Conservation (phyloP, 2,329 filamentous ascomycete species). For the Fusarium chuoi region DNA sequence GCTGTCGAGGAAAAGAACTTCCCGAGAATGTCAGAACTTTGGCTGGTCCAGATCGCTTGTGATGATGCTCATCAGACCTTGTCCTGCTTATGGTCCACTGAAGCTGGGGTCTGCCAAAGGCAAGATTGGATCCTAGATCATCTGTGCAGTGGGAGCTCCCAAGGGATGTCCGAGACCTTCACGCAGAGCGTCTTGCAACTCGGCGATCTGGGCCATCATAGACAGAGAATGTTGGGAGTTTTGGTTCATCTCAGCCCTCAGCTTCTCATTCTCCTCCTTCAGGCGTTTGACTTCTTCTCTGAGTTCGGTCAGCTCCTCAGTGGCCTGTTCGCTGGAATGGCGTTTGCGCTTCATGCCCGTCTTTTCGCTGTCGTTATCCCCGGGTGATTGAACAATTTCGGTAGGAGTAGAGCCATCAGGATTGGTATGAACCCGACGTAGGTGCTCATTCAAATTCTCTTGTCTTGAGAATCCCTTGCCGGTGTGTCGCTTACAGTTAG, state of each 20-base stretch:
- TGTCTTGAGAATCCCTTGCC: conserved; percentile 92
- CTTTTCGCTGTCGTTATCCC: conserved; percentile 60
- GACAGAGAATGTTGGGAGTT: conserved; percentile 58
- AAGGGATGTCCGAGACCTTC: conserved; percentile 49
- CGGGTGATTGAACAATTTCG: conserved; percentile 52
- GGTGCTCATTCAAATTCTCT: conserved; percentile 93
- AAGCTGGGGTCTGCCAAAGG: background rate
- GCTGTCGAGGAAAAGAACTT: background rate
- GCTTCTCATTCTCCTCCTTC: conserved; percentile 71
- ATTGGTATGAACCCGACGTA: conserved; percentile 85
- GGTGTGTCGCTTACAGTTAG: conserved; percentile 87
- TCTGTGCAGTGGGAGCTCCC: conserved; percentile 54
- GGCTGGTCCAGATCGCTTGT: background rate
- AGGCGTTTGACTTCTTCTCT: conserved; percentile 74
- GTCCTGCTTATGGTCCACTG: background rate
- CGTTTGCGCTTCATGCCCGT: conserved; percentile 61
- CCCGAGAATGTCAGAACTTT: background rate
- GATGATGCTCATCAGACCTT: background rate
- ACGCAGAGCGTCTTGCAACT: conserved; percentile 57
- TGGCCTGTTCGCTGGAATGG: conserved; percentile 44
- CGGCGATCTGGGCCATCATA: conserved; percentile 61
- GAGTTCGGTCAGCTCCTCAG: conserved; percentile 63
- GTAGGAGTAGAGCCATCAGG: conserved; percentile 51
- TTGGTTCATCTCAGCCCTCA: conserved; percentile 61
- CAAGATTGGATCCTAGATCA: conserved; percentile 47